Evolutionary conservation across 257 asterid species (phyloP).

Genomic region (Scutellaria galericulata): DNA sequence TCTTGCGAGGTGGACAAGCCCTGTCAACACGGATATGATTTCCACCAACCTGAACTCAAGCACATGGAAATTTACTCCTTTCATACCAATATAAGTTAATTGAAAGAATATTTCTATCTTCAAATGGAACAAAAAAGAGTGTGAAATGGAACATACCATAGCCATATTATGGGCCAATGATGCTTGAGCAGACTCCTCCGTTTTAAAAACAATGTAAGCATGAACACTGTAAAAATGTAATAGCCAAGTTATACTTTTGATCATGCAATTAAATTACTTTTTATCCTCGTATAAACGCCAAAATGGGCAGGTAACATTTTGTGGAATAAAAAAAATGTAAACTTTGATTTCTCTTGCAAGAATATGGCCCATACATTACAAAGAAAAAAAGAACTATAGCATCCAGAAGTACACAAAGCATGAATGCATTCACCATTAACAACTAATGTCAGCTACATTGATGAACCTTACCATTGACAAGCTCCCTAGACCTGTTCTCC

Average conservation of each 20-base stretch:
- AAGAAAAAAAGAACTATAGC: neutral
- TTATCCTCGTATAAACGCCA: conserved; percentile 1
- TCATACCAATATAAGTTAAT: neutral
- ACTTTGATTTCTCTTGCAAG: neutral
- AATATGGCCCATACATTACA: neutral
- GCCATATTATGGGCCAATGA: conserved; percentile 92
- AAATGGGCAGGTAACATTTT: neutral
- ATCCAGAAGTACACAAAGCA: neutral
- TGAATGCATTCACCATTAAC: conserved; percentile 16
- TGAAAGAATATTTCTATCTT: neutral
- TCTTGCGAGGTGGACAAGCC: conserved; percentile 99
- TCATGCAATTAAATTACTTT: neutral
- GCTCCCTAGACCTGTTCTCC: neutral
- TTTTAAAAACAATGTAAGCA: conserved; percentile 83
- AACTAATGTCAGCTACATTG: conserved; percentile 11
- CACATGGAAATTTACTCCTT: conserved; percentile 17
- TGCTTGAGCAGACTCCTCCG: conserved; percentile 87
- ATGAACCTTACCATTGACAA: neutral
- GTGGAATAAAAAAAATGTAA: neutral
- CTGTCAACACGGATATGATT: conserved; percentile 95
- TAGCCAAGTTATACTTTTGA: conserved; percentile 15
- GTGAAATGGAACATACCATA: conserved; percentile 59
- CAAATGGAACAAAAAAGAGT: conserved; percentile 16
- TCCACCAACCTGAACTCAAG: conserved; percentile 72
- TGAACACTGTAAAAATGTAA: conserved; percentile 69